phyloP scores from a whole-genome alignment of 495 filamentous ascomycete genomes.

The Talaromyces nanjingensis region DNA sequence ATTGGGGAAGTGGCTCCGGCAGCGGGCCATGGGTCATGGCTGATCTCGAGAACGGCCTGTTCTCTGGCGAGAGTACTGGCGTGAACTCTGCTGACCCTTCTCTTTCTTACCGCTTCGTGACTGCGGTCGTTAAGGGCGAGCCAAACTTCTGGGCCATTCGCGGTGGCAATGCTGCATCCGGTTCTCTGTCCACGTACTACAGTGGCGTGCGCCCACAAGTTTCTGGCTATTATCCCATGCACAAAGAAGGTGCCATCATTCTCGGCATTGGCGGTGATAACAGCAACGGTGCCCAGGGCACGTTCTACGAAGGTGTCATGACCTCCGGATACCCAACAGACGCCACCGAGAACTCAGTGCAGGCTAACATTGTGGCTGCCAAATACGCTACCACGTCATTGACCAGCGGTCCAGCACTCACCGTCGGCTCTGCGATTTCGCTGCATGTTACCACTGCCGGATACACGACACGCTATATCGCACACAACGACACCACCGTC shows the following conservation, averaged over 20 bases:
- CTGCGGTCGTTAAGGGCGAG: conserved; percentile 44
- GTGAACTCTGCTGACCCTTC: conserved; percentile 42
- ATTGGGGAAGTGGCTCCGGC: conserved; percentile 46
- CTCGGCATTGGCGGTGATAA: conserved; percentile 55
- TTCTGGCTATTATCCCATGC: conserved; percentile 52
- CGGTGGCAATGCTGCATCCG: conserved; percentile 46
- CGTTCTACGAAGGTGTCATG: conserved; percentile 57
- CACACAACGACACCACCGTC: conserved; percentile 39
- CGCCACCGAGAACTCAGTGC: conserved; percentile 46
- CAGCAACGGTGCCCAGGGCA: conserved; percentile 47
- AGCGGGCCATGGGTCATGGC: conserved; percentile 55
- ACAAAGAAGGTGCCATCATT: conserved; percentile 54
- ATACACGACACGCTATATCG: conserved; percentile 43
- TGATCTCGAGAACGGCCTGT: conserved; percentile 53
- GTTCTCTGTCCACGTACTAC: conserved; percentile 48
- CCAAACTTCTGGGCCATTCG: conserved; percentile 47
- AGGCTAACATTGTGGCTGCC: conserved; percentile 52
- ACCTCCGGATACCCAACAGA: conserved; percentile 51
- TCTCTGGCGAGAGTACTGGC: conserved; percentile 36
- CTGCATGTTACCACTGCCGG: conserved; percentile 42
- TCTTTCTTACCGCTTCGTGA: conserved; percentile 43
- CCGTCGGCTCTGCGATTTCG: conserved; percentile 42
- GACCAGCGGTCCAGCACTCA: conserved; percentile 40
- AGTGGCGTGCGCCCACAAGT: conserved; percentile 39
- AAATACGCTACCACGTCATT: conserved; percentile 41